These are phyloP conservation scores for slime mould (Dictyostelium discoideum) DNA, from an alignment of 78 protist genomes.

Conservation along the genomic window DNA sequence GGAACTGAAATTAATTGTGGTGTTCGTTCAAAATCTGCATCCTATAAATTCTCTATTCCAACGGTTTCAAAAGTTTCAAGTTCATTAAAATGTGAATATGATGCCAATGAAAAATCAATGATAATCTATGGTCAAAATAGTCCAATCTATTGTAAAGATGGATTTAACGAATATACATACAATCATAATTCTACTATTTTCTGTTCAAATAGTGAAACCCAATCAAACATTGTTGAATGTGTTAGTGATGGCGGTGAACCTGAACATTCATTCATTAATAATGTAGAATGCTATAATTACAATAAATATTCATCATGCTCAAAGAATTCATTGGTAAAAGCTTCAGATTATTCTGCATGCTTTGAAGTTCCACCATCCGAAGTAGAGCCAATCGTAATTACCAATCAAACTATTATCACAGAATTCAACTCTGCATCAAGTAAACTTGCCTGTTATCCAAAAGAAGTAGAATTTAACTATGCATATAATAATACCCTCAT, in stretches of 20 bases:
- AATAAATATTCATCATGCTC: neutral
- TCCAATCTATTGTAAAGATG: neutral
- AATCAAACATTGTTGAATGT: neutral
- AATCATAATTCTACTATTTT: neutral
- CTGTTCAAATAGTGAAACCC: neutral
- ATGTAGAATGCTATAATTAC: neutral
- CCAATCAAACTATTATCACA: neutral
- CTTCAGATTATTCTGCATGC: neutral
- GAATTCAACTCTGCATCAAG: neutral
- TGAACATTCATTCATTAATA: neutral
- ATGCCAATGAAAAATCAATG: neutral
- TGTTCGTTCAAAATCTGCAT: neutral
- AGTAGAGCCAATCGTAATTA: neutral
- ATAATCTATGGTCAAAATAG: neutral
- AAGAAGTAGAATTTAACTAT: neutral
- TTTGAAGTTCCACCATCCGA: neutral
- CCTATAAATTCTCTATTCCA: neutral
- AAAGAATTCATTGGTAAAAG: neutral
- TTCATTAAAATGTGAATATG: neutral
- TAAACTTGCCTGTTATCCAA: neutral
- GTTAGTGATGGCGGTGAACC: neutral
- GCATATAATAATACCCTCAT: neutral
- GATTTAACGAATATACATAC: neutral
- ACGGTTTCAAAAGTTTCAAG: neutral
- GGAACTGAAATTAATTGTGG: neutral